These are phyloP conservation scores for Dendrobium huoshanense DNA, from an alignment of 106 monocot genomes.

Conservation along the genomic window DNA sequence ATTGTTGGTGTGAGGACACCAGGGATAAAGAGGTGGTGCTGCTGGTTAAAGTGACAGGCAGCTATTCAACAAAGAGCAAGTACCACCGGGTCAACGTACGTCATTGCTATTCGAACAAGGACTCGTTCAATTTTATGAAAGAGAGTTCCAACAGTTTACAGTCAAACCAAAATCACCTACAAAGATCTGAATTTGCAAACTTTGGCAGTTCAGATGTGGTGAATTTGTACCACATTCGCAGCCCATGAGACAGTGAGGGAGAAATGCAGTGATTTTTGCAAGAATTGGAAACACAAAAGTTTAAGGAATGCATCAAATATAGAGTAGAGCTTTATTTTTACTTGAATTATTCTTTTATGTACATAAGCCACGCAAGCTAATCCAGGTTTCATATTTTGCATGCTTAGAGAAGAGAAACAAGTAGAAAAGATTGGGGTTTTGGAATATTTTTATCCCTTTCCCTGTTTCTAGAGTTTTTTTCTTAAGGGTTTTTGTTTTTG, in stretches of 20 bases:
- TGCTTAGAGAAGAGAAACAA: neutral
- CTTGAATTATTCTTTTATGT: slow-evolving; percentile 1
- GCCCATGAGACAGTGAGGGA: neutral
- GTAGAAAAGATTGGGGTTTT: neutral
- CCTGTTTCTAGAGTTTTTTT: neutral
- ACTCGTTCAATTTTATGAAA: slow-evolving; percentile 5
- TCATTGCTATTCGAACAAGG: slow-evolving; percentile 32
- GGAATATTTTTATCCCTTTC: neutral
- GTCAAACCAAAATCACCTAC: slow-evolving; percentile 49
- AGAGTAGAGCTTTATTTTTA: neutral
- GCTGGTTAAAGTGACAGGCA: slow-evolving; percentile 52
- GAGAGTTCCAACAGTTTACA: slow-evolving; percentile 18
- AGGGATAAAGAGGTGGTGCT: slow-evolving; percentile 60
- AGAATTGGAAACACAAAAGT: neutral
- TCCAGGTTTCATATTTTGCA: neutral
- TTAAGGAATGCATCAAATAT: no score
- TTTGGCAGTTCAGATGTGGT: slow-evolving; percentile 24
- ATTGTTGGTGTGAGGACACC: slow-evolving; percentile 62
- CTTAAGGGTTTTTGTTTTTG: no score
- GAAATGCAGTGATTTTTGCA: neutral
- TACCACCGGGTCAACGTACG: slow-evolving; percentile 50
- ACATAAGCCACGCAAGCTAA: neutral
- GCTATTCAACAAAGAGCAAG: slow-evolving; percentile 26
- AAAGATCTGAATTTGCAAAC: slow-evolving; percentile 38
- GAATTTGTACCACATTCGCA: slow-evolving; percentile 14